A percentile compares a stretch with the other conserved stretches of the same genome.
phyloP scores from a whole-genome alignment of 176 grass and related monocot species.

The Oryza coarctata region DNA sequence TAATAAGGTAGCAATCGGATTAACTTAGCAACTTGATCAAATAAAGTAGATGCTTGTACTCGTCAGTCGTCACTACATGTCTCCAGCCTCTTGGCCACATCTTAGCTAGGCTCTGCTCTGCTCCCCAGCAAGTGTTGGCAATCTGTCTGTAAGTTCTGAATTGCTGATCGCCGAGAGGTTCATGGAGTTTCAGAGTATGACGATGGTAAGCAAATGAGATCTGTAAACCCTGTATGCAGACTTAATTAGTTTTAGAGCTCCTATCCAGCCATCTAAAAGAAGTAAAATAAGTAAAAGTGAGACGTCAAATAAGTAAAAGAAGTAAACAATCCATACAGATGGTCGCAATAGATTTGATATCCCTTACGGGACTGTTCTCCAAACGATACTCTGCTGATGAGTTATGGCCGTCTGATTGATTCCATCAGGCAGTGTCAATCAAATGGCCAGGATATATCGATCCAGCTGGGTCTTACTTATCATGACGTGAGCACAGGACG shows the following conservation, averaged over 20 bases:
- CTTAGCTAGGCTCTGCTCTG: conserved; percentile 23
- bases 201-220: neutral
- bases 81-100: conserved; percentile 17
- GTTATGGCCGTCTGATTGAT: neutral
- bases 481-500: neutral
- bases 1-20: neutral
- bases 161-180: neutral
- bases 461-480: neutral
- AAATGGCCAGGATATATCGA: neutral
- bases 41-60: conserved; percentile 24
- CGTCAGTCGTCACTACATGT: conserved; percentile 12
- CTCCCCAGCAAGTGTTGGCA: conserved; percentile 8
- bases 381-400: neutral
- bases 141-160: neutral
- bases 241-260: neutral
- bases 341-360: neutral
- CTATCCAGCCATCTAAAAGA: too few relatives aligned
- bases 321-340: neutral
- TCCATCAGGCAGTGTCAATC: neutral
- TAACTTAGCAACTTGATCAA: conserved; percentile 17
- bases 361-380: neutral
- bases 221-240: neutral
- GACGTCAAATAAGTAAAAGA: too few relatives aligned
- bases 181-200: neutral
- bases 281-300: too few relatives aligned